Percentiles rank a stretch among this genome's conserved stretches.
These are phyloP conservation scores for Fraxinus velutina DNA, from an alignment of 305 asterid species.

Conservation along the genomic window DNA sequence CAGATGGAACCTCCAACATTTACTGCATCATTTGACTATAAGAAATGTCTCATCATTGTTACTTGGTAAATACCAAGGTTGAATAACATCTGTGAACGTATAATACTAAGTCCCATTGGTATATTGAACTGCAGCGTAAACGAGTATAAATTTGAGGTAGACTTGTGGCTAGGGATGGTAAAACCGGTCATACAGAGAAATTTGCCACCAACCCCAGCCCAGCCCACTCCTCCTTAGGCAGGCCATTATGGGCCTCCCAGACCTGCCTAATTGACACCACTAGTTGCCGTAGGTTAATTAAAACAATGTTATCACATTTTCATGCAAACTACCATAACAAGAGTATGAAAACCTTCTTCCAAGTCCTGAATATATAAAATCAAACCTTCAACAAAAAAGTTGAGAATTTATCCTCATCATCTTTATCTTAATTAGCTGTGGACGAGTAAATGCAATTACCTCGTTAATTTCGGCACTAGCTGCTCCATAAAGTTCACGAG, in stretches of 20 bases:
- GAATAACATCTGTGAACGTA: neutral
- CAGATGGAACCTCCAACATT: conserved; percentile 2
- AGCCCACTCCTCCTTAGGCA: neutral
- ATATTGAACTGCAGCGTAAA: neutral
- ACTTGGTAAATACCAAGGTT: conserved; percentile 3
- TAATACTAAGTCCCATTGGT: neutral
- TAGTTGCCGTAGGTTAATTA: neutral
- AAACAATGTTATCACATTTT: conserved; percentile 5
- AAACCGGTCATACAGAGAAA: neutral
- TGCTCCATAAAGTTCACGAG: conserved; percentile 85
- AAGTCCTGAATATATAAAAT: conserved; percentile 7
- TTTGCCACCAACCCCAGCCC: neutral
- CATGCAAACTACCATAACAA: conserved; percentile 4
- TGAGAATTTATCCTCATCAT: conserved; percentile 16
- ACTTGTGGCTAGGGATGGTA: neutral
- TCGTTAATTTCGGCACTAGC: conserved; percentile 93
- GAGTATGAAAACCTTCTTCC: conserved; percentile 5
- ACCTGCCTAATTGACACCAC: neutral
- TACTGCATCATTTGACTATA: neutral
- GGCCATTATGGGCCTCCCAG: neutral
- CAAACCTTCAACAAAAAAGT: conserved; percentile 8
- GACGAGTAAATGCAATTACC: conserved; percentile 44
- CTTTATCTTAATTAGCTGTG: conserved; percentile 15
- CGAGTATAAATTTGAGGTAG: neutral
- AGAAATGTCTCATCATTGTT: conserved; percentile 1